phyloP scores from a whole-genome alignment of 805 yeast genomes.

The Candida koratica region DNA sequence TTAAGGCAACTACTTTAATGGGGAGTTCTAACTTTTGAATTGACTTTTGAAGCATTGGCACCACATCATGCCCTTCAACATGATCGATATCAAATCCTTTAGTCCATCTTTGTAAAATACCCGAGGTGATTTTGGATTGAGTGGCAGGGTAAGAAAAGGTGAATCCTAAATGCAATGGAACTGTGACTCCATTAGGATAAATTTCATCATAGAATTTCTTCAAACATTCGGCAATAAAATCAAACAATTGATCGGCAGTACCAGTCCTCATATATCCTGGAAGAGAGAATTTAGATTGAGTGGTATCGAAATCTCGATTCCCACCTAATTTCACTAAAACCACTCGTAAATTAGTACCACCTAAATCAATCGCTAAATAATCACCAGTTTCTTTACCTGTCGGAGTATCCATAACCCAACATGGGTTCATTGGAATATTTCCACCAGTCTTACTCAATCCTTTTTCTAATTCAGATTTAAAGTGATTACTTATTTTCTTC shows the following conservation, averaged over 20 bases:
- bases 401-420: slow-evolving; percentile 94
- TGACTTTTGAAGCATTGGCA: slow-evolving; percentile 81
- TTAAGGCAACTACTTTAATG: slow-evolving; percentile 83
- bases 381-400: slow-evolving; percentile 89
- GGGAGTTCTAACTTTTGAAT: slow-evolving; percentile 64
- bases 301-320: slow-evolving; percentile 75
- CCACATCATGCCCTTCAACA: slow-evolving; percentile 93
- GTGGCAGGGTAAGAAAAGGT: slow-evolving; percentile 90
- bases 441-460: slow-evolving; percentile 77
- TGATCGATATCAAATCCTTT: slow-evolving; percentile 93
- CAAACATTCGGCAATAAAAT: slow-evolving; percentile 80
- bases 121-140: slow-evolving; percentile 79
- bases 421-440: slow-evolving; percentile 93
- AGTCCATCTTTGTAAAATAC: slow-evolving; percentile 93
- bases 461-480: slow-evolving; percentile 72
- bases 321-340: slow-evolving; percentile 85
- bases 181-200: slow-evolving; percentile 63
- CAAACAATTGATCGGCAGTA: slow-evolving; percentile 70
- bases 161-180: slow-evolving; percentile 79
- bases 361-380: slow-evolving; percentile 89
- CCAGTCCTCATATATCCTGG: slow-evolving; percentile 80
- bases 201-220: slow-evolving; percentile 62
- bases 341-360: slow-evolving; percentile 95
- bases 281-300: slow-evolving; percentile 80
- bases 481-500: slow-evolving; percentile 66